These are phyloP conservation scores for Gracilaria vermiculophylla DNA, from an alignment of 23 red algal species.

Conservation along the genomic window DNA sequence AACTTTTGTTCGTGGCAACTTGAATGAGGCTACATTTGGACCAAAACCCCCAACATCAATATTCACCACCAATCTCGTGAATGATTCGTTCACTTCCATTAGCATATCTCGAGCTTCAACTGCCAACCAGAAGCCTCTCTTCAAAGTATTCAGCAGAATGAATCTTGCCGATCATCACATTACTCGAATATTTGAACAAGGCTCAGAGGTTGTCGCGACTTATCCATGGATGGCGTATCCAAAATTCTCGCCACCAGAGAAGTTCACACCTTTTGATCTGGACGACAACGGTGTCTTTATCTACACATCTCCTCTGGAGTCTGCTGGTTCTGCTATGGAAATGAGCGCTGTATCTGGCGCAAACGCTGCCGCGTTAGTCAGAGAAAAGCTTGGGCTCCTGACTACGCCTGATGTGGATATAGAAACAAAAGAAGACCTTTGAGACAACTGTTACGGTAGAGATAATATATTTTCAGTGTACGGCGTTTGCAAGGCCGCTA, in stretches of 20 bases:
- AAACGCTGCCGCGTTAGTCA: conserved; percentile 52
- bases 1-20: conserved; percentile 62
- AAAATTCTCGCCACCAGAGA: conserved; percentile 56
- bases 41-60: conserved; percentile 29
- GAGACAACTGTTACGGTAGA: too few relatives aligned
- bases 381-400: conserved; percentile 26
- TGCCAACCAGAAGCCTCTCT: conserved; percentile 5
- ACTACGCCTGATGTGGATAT: too few relatives aligned
- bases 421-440: neutral
- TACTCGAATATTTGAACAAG: conserved; percentile 18
- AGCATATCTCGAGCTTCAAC: neutral
- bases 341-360: conserved; percentile 76
- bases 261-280: conserved; percentile 37
- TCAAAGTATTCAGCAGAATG: conserved; percentile 59
- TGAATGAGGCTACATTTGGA: conserved; percentile 58
- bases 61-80: conserved; percentile 26
- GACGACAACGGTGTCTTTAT: conserved; percentile 11
- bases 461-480: too few relatives aligned
- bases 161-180: neutral
- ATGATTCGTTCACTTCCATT: conserved; percentile 49
- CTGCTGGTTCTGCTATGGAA: conserved; percentile 73
- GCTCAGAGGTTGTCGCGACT: neutral
- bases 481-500: too few relatives aligned
- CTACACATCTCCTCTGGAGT: conserved; percentile 62
- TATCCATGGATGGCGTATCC: conserved; percentile 68